Base-by-base conservation (phyloP, 257 asterid genomes). In the Leonotis leonurus region DNA sequence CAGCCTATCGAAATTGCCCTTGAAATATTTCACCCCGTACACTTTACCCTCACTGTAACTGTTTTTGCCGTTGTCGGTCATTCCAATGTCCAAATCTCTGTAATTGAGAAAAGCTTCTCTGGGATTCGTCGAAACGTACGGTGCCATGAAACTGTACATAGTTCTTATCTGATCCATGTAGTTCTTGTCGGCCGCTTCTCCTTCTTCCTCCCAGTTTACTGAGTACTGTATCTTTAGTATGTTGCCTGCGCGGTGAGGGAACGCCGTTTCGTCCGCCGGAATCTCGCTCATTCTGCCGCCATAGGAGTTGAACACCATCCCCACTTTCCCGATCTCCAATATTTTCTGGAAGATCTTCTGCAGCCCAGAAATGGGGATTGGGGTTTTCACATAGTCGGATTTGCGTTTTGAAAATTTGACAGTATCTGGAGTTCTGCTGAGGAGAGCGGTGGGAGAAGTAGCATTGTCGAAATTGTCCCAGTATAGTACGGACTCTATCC, bases 11-110 rank as follows among this genome's bases (percentile, higher is more conserved):
- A 83, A 86, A 18, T 86, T 86, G 56, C 70, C 64, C 72, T 81
- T 81, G 37, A 67, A 86, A 52, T 86, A 85, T 62, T 79, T 85
- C 5, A 86, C 24, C 76, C 81, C 10, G 45, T 14, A 2, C 95
- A 73, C 69, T 14, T 67, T 37, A 0, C 95, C 95, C 95, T 83
- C 1, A 35, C 72, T 78, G 8, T 79, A 40, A 3, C 63, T 75
- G 16, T 68, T 77, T 16, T 30, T 73, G 67, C 80, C 78, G 36
- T 68, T 64, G 57, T 77, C 73, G 27, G 80, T 87, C 56, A 68
- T 56, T 8, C 95, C 95, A 30, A 86, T 29, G 67, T 87, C 90
- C 8, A 87, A 86, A 75, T 86, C 95, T 67, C 90, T 74, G 44
- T 83, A 86, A 48, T 83, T 83, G 66, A 83, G 87, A 21, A 83